Base-by-base conservation (phyloP, 2,329 filamentous ascomycete genomes). In the Colletotrichum gigasporum region DNA sequence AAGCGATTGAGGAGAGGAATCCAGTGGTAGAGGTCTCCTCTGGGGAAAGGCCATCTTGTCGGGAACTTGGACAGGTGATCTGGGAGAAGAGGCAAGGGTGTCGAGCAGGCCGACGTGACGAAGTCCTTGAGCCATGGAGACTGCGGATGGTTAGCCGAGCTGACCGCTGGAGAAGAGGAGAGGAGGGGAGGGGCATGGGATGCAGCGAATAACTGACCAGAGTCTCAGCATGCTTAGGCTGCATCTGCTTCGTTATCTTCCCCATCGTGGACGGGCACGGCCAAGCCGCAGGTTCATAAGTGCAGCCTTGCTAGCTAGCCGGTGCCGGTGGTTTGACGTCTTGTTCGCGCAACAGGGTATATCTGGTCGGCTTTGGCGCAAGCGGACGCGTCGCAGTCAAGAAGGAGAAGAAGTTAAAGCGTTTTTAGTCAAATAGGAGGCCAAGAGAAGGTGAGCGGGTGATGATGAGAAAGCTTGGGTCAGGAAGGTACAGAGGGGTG, bases 11-110 rank as follows among this genome's bases (percentile, higher is more conserved):
- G 81, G 22, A 97, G 86, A 26, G 92, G 90, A 69, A 99, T 97
- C 96, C 96, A 99, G 83, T 99, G 95, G 76, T 98, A 98, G 28
- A 98, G 83, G 76, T 99, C 96, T 65, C 96, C 96, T 76, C 95
- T 89, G 37, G 95, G 95, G 73, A 98, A 97, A 2, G 94, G 94
- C 96, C 96, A 99, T 85, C 90, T 85, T 68, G 90, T 90, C 63
- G 95, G 94, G 75, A 98, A 98, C 59, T 86, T 87, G 71, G 85
- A 84, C 69, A 99, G 90, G 69, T 91, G 87, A 71, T 87, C 82
- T 70, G 93, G 92, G 69, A 99, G 85, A 75, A 92, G 87, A 72
- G 91, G 89, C 72, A 97, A 81, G 48, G 93, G 87, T 69, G 87
- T 83, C 62, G 85, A 85, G 69, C 88, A 89, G 51, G 91, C 89